Evolutionary conservation across 2,329 filamentous ascomycete genomes (phyloP).

Genomic region (Lojkania enalia): DNA sequence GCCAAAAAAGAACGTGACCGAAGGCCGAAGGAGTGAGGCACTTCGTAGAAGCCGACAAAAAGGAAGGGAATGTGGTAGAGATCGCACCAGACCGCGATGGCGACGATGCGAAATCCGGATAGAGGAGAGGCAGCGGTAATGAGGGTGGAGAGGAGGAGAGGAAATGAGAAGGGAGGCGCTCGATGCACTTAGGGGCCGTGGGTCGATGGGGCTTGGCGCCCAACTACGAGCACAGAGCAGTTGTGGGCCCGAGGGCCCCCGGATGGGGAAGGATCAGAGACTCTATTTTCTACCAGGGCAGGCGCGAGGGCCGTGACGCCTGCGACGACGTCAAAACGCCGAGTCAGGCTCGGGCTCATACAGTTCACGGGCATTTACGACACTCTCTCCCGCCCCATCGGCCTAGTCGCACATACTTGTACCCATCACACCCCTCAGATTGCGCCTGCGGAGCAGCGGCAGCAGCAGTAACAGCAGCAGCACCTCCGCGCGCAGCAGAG

Average conservation of each 20-base stretch:
- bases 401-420: no score
- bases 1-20: no score
- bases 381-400: no score
- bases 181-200: not conserved
- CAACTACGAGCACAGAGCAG: not conserved
- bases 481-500: no score
- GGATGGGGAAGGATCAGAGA: not conserved
- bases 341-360: no score
- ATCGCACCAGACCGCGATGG: slow-evolving; percentile 41
- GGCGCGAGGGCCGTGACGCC: no score
- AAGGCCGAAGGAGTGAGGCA: slow-evolving; percentile 45
- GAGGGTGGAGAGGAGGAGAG: slow-evolving; percentile 38
- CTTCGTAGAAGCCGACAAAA: slow-evolving; percentile 46
- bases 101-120: slow-evolving; percentile 41
- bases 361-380: no score
- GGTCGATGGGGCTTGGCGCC: not conserved
- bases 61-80: slow-evolving; percentile 42
- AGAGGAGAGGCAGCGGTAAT: slow-evolving; percentile 36
- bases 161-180: not conserved
- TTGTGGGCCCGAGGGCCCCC: not conserved
- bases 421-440: no score
- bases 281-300: no score
- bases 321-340: no score
- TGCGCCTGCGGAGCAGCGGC: no score
- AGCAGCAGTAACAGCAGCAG: no score